A percentile compares a stretch with the other conserved stretches of the same genome.
phyloP scores from a whole-genome alignment of 108 stramenopile species.

The Tribonema minus region DNA sequence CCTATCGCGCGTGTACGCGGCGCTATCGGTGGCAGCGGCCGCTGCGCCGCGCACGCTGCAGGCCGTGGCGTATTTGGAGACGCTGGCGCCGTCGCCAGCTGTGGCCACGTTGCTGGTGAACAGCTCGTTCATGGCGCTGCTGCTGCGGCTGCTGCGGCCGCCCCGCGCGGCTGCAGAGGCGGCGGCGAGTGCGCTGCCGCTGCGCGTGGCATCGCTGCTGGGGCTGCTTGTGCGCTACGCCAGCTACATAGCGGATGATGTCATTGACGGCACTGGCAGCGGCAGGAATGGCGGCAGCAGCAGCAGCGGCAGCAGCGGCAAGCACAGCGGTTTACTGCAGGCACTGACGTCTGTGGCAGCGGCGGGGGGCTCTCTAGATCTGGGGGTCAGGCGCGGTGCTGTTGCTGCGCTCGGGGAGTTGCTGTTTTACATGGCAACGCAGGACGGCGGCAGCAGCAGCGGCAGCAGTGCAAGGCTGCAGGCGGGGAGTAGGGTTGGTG shows the following conservation, averaged over 20 bases:
- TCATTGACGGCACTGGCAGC: conserved; percentile 1
- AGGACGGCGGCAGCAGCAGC: conserved; percentile 13
- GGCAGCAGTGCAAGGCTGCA: background rate
- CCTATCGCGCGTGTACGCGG: conserved; percentile 43
- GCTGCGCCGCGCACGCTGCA: conserved; percentile 31
- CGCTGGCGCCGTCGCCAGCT: conserved; percentile 40
- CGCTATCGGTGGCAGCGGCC: conserved; percentile 15
- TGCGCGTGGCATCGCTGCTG: conserved; percentile 18
- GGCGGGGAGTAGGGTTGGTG: background rate
- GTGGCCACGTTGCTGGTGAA: conserved; percentile 56
- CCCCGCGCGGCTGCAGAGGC: background rate
- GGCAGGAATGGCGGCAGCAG: background rate
- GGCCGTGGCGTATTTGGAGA: conserved; percentile 47
- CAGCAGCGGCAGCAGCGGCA: background rate
- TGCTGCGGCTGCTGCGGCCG: conserved; percentile 14
- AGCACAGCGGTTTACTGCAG: background rate
- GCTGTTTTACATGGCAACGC: conserved; percentile 57
- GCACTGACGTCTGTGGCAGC: background rate
- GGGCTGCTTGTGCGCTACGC: conserved; percentile 57
- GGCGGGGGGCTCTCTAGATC: background rate
- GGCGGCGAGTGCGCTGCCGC: background rate
- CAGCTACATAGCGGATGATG: conserved; percentile 52
- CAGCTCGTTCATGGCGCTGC: conserved; percentile 49
- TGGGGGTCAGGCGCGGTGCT: conserved; percentile 28
- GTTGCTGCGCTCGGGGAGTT: conserved; percentile 59